These are phyloP conservation scores for Cichorium intybus DNA, from an alignment of 140 eudicot species.

Conservation along the genomic window DNA sequence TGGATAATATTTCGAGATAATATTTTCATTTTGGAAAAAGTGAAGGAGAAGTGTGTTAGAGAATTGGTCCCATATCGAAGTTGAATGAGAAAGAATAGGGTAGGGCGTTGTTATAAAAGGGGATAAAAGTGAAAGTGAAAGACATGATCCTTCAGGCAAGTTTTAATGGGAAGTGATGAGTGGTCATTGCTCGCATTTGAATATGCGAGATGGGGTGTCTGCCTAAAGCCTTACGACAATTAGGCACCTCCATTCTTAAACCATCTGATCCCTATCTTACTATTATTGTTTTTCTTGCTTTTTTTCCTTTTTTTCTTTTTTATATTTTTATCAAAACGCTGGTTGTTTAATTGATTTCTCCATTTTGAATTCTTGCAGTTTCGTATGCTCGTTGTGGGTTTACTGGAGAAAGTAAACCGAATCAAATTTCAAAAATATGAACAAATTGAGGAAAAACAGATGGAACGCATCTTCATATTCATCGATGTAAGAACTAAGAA, in stretches of 20 bases:
- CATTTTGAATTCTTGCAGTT: too few species aligned
- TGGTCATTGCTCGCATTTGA: constrained; percentile 45
- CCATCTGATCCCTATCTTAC: constrained; percentile 37
- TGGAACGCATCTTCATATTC: too few species aligned
- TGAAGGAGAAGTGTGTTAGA: too few species aligned
- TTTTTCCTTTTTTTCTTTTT: neutral
- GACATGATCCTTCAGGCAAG: constrained; percentile 63
- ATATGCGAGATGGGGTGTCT: constrained; percentile 46
- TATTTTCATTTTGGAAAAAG: neutral
- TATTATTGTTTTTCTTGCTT: neutral
- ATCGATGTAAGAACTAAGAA: too few species aligned
- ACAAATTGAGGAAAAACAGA: too few species aligned
- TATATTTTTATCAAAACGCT: too few species aligned
- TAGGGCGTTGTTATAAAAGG: neutral
- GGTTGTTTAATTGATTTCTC: too few species aligned
- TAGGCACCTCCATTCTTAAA: constrained; percentile 21
- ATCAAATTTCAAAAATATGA: too few species aligned
- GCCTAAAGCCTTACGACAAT: constrained; percentile 44
- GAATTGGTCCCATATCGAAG: constrained; percentile 28
- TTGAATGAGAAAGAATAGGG: neutral
- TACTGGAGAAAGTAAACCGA: too few species aligned
- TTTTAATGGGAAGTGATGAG: constrained; percentile 52
- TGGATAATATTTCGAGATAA: too few species aligned
- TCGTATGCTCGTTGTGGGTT: too few species aligned
- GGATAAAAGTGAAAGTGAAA: too few species aligned